Base-by-base conservation (phyloP, 345 rosid species). In the Bruguiera sexangula region DNA sequence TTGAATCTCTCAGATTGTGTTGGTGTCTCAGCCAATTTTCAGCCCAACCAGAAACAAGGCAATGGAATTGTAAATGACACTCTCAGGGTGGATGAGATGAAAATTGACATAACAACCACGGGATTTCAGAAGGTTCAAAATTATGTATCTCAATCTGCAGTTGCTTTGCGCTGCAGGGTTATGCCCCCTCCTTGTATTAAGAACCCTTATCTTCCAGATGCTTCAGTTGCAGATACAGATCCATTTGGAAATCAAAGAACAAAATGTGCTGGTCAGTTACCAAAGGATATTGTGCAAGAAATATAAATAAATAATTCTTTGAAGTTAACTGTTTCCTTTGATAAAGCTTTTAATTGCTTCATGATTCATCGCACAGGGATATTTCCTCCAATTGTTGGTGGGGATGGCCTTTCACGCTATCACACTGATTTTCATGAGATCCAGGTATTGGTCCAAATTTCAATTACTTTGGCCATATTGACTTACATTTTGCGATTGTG, bases 101-200 rank as follows among this genome's bases (percentile, higher is more conserved):
- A 63, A 70, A 60, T 69, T 54, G 89, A 84, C 65, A 83, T 80
- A 70, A 46, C 73, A 57, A 53, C 53, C 39, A 36, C 32, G 43
- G 87, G 65, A 71, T 50, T 58, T 24, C 81, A 86, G 68, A 86
- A 81, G 67, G 26, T 53, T 27, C 80, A 68, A 69, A 87, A 80
- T 82, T 92, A 87, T 78, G 88, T 95, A 36, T 84, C 99, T 46
- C 88, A 84, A 60, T 85, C 96, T 75, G 99, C 97, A 27, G 84
- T 96, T 76, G 88, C 95, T 62, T 84, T 92, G 65, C 84, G 98
- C 50, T 96, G 90, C 50, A 88, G 90, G 52, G 96, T 82, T 76
- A 84, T 85, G 93, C 98, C 97, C 46, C 98, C 98, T 67, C 99
- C 98, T 72, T 92, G 98, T 82, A 76, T 96, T 62, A 85, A 83